These are phyloP conservation scores for Diaporthe sp. DNA, from an alignment of 2,329 filamentous ascomycete species.

Conservation along the genomic window DNA sequence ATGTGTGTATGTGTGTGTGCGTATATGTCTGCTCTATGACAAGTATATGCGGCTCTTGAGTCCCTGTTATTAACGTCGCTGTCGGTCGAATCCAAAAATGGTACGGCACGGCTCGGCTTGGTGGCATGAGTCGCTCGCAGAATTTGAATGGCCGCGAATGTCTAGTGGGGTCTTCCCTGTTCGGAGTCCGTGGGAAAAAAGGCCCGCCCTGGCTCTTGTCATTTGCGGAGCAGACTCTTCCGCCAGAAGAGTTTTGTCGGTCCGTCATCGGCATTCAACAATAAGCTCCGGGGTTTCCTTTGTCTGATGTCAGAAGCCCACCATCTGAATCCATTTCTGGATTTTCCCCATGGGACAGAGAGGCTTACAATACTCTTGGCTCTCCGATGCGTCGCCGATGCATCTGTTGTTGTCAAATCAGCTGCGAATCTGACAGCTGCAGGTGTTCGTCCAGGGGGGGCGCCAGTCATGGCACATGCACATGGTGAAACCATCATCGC, in stretches of 20 bases:
- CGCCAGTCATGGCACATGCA: background rate
- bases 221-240: slow-evolving; percentile 24
- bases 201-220: background rate
- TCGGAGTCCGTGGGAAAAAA: background rate
- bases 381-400: slow-evolving; percentile 7
- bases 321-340: background rate
- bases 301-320: slow-evolving; percentile 5
- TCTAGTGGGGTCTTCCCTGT: slow-evolving; percentile 19
- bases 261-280: slow-evolving; percentile 28
- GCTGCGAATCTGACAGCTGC: background rate
- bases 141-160: slow-evolving; percentile 25
- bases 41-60: background rate
- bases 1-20: background rate
- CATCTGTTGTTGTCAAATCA: background rate
- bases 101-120: slow-evolving; percentile 8
- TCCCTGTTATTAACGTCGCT: slow-evolving; percentile 11
- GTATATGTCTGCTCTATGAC: background rate
- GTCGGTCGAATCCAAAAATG: slow-evolving; percentile 3
- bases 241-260: slow-evolving; percentile 28
- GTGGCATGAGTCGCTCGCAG: slow-evolving; percentile 26
- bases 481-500: background rate
- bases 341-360: background rate
- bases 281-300: background rate
- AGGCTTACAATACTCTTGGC: background rate
- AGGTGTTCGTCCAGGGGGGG: background rate